Percentiles rank a stretch among this genome's conserved stretches.
Evolutionary conservation across 495 filamentous ascomycete species (phyloP).

Genomic region (Aspergillus heteromorphus): DNA sequence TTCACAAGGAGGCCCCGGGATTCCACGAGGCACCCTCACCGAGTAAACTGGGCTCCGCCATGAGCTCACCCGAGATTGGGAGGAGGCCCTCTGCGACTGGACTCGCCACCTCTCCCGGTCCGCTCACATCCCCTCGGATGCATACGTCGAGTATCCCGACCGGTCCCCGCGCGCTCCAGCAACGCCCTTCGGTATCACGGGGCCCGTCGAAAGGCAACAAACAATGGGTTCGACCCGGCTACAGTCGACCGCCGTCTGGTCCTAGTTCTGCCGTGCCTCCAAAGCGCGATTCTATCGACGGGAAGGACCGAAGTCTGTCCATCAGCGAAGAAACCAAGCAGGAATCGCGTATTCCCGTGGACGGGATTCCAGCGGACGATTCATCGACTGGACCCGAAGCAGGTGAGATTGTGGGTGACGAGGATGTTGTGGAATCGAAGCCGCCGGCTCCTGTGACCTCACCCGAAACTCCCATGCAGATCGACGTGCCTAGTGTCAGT

Average conservation of each 20-base stretch:
- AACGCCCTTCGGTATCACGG: constrained; percentile 27
- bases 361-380: constrained; percentile 5
- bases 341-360: constrained; percentile 9
- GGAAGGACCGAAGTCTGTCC: constrained; percentile 27
- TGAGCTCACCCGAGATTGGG: constrained; percentile 25
- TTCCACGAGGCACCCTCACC: constrained; percentile 15
- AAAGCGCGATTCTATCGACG: constrained; percentile 38
- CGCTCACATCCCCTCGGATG: constrained; percentile 45
- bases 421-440: background rate
- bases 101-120: constrained; percentile 28
- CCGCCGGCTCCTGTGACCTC: background rate
- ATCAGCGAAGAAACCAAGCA: constrained; percentile 17
- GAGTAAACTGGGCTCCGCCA: constrained; percentile 17
- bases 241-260: constrained; percentile 22
- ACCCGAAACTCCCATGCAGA: background rate
- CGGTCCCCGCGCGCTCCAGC: constrained; percentile 51
- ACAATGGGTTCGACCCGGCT: constrained; percentile 57
- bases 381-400: constrained; percentile 10
- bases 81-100: constrained; percentile 25
- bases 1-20: constrained; percentile 20
- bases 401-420: constrained; percentile 6
- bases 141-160: constrained; percentile 52
- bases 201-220: constrained; percentile 46
- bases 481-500: background rate
- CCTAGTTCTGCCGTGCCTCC: constrained; percentile 26